Evolutionary conservation across 2,329 filamentous ascomycete genomes (phyloP), one percentile per base, ranked within the genome.

Genomic region (Penicillium sp.): DNA sequence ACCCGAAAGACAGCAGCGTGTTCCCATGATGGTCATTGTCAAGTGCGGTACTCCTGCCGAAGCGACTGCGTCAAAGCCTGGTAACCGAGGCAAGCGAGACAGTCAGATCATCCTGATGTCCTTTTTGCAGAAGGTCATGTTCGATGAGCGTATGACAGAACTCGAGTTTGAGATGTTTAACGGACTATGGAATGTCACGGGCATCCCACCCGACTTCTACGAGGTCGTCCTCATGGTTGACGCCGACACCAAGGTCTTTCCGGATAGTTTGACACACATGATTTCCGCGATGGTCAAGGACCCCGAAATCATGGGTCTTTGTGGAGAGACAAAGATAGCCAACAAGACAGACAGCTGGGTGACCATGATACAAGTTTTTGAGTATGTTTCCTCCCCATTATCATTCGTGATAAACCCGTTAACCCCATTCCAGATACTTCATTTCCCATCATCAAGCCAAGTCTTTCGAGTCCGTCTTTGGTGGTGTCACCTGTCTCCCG

Each of bases 161-260:
- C 86, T 99, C 47, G 94, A 99, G 73, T 99, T 91, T 68, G 94
- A 99, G 70, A 97, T 99, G 89, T 99, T 99, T 80, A 99, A 97
- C 70, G 94, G 94, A 49, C 81, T 99, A 58, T 99, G 93, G 92
- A 96, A 96, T 73, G 90, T 99, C 42, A 99, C 94, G 16, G 95
- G 95, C 63, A 97, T 99, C 58, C 95, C 92, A 4, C 94, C 94
- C 13, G 94, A 99, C 74, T 99, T 92, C 72, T 99, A 97, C 74
- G 94, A 99, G 73, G 87, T 93, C 23, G 90, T 97, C 57, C 89
- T 99, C 74, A 97, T 97, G 93, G 94, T 99, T 46, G 94, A 99
- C 74, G 94, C 94, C 70, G 94, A 99, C 74, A 99, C 94, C 43
- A 99, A 99, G 74, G 92, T 99, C 43, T 99, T 96, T 83, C 94